A percentile compares a stretch with the other conserved stretches of the same genome.
These are phyloP conservation scores for Erythrobasidium yunnanense DNA, from an alignment of 768 basidiomycete species.

Conservation along the genomic window DNA sequence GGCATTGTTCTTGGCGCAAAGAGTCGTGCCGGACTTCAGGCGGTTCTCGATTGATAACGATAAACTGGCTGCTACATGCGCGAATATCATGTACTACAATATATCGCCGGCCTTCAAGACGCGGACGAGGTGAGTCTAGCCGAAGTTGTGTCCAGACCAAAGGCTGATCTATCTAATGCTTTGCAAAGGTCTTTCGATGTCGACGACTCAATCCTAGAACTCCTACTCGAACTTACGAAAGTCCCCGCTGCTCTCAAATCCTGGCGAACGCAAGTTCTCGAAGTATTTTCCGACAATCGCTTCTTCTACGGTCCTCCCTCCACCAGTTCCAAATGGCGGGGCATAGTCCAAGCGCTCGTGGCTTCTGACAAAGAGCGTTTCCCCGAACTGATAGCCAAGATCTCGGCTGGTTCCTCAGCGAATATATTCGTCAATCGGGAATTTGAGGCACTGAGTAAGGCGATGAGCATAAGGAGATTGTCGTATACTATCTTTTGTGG, in stretches of 20 bases:
- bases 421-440: conserved; percentile 95
- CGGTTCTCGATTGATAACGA: conserved; percentile 74
- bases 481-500: conserved; percentile 76
- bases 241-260: conserved; percentile 61
- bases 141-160: too few species aligned
- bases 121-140: conserved; percentile 52
- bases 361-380: conserved; percentile 78
- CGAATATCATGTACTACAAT: conserved; percentile 72
- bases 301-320: conserved; percentile 66
- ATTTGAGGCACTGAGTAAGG: conserved; percentile 78
- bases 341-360: conserved; percentile 66
- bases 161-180: too few species aligned
- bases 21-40: conserved; percentile 62
- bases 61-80: conserved; percentile 65
- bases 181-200: conserved; percentile 64
- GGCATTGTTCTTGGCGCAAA: conserved; percentile 56
- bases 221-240: conserved; percentile 66
- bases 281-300: conserved; percentile 71
- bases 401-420: conserved; percentile 60
- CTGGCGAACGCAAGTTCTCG: conserved; percentile 69
- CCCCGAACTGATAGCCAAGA: conserved; percentile 55
- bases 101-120: conserved; percentile 69
- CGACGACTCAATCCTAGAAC: conserved; percentile 55
- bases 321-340: conserved; percentile 58
- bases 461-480: conserved; percentile 72